Evolutionary conservation across 495 filamentous ascomycete genomes (phyloP), one percentile per base, ranked within the genome.

Genomic region (Echria macrotheca): DNA sequence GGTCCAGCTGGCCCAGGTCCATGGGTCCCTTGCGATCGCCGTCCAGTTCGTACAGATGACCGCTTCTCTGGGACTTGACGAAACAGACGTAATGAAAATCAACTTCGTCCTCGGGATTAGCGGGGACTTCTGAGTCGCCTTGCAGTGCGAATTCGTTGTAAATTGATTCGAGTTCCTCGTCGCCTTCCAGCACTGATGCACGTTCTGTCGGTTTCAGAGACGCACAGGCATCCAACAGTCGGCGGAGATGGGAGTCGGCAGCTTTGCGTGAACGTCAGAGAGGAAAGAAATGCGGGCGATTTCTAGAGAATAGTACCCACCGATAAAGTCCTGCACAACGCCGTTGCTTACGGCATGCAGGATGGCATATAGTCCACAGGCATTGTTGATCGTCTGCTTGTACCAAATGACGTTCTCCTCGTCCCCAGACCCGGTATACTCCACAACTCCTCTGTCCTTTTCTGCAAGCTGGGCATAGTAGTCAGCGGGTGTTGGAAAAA

Each of bases 331-430:
- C 44, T 63, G 61, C 4, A 70, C 62, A 14, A 24, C 33, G 18
- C 68, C 63, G 51, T 91, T 90, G 28, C 71, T 66, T 7, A 89
- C 73, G 25, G 80, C 77, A 67, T 91, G 87, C 15, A 91, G 64
- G 6, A 90, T 70, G 0, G 79, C 86, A 59, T 90, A 87, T 33
- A 86, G 69, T 1, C 87, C 87, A 63, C 87, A 91, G 4, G 85
- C 81, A 63, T 90, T 83, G 29, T 80, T 71, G 56, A 93, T 91
- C 0, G 86, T 91, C 54, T 93, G 86, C 55, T 85, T 84, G 64
- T 86, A 91, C 85, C 85, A 91, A 28, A 87, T 73, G 0, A 69
- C 57, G 8, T 57, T 53, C 37, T 74, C 66, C 9, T 56, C 58
- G 3, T 24, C 56, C 45, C 42, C 70, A 14, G 58, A 63, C 8